Conservation (phyloP, 73 alveolate genomes). For the Halteria grandinella region DNA sequence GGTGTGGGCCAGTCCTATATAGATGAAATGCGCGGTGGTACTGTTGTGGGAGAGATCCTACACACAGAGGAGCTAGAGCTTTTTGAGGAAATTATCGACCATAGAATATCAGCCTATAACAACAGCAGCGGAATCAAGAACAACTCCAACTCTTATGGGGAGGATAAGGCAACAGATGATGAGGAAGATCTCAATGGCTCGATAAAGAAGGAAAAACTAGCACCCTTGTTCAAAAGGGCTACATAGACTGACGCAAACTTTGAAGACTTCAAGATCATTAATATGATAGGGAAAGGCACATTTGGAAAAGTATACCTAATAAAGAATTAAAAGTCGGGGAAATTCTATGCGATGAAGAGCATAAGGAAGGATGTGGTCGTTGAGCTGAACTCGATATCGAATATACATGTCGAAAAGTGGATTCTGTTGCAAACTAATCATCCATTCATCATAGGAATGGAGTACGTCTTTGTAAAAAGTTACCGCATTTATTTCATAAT, state of each 20-base stretch:
- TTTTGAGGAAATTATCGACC: conserved; percentile 31
- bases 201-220: neutral
- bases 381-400: conserved; percentile 84
- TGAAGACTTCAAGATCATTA: conserved; percentile 69
- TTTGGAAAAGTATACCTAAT: conserved; percentile 66
- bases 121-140: conserved; percentile 2
- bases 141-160: too few species aligned
- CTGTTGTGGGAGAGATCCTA: conserved; percentile 5
- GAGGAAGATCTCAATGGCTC: neutral
- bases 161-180: neutral
- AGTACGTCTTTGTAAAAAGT: conserved; percentile 80
- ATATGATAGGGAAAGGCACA: conserved; percentile 71
- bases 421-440: conserved; percentile 83
- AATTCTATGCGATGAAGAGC: conserved; percentile 76
- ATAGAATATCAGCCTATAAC: conserved; percentile 28
- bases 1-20: too few species aligned
- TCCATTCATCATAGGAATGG: conserved; percentile 83
- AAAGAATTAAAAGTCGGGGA: conserved; percentile 26
- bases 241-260: conserved; percentile 21
- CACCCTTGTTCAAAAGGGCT: neutral
- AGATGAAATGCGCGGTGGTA: neutral
- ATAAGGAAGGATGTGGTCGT: conserved; percentile 85
- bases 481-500: conserved; percentile 89
- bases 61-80: neutral
- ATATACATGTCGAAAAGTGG: conserved; percentile 79